Evolutionary conservation across 1,284 basidiomycete species (phyloP).

Genomic region (Boletus sp.): DNA sequence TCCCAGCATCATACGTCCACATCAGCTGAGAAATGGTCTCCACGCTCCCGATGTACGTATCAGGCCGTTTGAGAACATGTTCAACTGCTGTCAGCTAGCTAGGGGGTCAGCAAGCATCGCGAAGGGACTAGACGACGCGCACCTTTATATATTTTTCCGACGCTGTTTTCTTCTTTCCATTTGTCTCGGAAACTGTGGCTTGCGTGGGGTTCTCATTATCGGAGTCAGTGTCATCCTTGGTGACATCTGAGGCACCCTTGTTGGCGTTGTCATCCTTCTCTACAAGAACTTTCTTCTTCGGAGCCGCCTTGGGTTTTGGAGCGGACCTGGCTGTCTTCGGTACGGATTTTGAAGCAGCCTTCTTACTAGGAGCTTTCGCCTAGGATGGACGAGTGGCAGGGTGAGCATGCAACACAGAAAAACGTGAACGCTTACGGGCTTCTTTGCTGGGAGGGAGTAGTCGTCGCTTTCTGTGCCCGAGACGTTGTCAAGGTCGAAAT

Average conservation of each 20-base stretch:
- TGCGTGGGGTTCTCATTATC: constrained; percentile 42
- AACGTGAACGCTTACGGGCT: constrained; percentile 31
- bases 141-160: constrained; percentile 94
- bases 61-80: constrained; percentile 94
- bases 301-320: constrained; percentile 39
- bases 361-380: constrained; percentile 34
- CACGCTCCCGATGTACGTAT: constrained; percentile 96
- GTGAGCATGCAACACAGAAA: constrained; percentile 9
- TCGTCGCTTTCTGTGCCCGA: constrained; percentile 65
- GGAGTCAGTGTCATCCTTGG: constrained; percentile 39
- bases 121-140: constrained; percentile 16
- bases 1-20: constrained; percentile 87
- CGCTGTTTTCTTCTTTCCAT: constrained; percentile 74
- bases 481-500: constrained; percentile 55
- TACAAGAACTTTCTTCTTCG: constrained; percentile 71
- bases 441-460: constrained; percentile 60
- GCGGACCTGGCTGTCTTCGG: constrained; percentile 38
- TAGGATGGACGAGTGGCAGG: constrained; percentile 26
- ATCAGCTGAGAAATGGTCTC: constrained; percentile 81
- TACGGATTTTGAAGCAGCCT: constrained; percentile 38
- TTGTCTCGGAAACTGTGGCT: constrained; percentile 34
- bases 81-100: constrained; percentile 90
- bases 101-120: constrained; percentile 3
- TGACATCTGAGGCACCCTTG: constrained; percentile 39
- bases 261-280: constrained; percentile 60